Evolutionary conservation across 768 basidiomycete species (phyloP).

Genomic region (Boletus edulis): DNA sequence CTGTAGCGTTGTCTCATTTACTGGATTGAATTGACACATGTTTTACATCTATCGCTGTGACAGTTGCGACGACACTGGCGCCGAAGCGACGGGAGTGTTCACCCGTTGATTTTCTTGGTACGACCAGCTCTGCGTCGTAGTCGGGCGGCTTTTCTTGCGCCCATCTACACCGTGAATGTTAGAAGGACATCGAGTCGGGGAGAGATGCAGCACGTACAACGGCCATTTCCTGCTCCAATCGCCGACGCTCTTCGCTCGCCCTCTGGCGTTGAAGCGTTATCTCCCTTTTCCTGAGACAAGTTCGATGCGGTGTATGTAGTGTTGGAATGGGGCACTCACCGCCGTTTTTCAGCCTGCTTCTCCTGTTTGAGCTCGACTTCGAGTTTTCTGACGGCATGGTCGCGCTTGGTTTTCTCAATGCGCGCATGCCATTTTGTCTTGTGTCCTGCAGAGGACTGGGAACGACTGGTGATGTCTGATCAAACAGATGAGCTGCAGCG

Average conservation of each 20-base stretch:
- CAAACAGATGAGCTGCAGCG: background rate
- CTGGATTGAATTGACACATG: background rate
- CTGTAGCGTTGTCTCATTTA: constrained; percentile 38
- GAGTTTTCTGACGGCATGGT: constrained; percentile 69
- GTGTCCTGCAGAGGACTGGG: constrained; percentile 61
- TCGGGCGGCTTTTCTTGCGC: constrained; percentile 73
- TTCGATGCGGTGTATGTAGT: background rate
- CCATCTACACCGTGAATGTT: constrained; percentile 58
- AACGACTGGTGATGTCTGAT: constrained; percentile 45
- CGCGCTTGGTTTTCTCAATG: constrained; percentile 65
- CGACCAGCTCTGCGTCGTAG: constrained; percentile 70
- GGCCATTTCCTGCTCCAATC: constrained; percentile 44
- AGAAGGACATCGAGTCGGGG: background rate
- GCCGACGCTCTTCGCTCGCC: constrained; percentile 68
- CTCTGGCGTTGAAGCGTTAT: constrained; percentile 69
- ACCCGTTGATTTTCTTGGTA: constrained; percentile 76
- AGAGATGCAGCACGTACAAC: constrained; percentile 9
- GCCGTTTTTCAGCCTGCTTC: constrained; percentile 62
- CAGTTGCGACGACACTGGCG: background rate
- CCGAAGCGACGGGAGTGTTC: too few relatives aligned
- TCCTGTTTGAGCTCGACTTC: constrained; percentile 74
- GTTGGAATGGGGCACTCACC: constrained; percentile 37
- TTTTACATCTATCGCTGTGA: constrained; percentile 6
- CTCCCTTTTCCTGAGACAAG: constrained; percentile 52
- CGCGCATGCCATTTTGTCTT: constrained; percentile 72